phyloP scores from a whole-genome alignment of 2,329 filamentous ascomycete genomes.

The Claviceps africana region DNA sequence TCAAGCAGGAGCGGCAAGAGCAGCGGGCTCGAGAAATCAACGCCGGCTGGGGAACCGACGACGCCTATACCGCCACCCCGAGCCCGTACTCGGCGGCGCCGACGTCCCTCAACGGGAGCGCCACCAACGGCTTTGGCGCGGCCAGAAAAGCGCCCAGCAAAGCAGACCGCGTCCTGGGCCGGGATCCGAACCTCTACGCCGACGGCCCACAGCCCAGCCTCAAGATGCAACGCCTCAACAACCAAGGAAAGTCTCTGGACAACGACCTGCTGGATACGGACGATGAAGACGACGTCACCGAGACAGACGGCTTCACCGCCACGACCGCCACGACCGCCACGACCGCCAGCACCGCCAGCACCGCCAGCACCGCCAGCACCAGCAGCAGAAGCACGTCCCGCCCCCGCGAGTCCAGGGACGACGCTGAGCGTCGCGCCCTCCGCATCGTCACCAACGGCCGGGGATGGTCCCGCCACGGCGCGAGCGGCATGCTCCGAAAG shows the following conservation, averaged over 20 bases:
- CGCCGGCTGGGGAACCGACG: constrained; percentile 49
- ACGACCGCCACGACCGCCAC: neutral
- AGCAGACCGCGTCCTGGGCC: constrained; percentile 43
- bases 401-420: constrained; percentile 12
- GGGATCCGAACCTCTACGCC: constrained; percentile 40
- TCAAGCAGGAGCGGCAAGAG: constrained; percentile 42
- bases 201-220: constrained; percentile 29
- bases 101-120: neutral
- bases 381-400: constrained; percentile 7
- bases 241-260: constrained; percentile 29
- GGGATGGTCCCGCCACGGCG: constrained; percentile 26
- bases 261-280: constrained; percentile 28
- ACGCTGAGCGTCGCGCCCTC: constrained; percentile 32
- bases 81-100: neutral
- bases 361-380: neutral
- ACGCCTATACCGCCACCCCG: neutral
- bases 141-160: constrained; percentile 34
- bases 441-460: constrained; percentile 26
- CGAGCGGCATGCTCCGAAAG: constrained; percentile 29
- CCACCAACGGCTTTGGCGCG: constrained; percentile 7
- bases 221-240: constrained; percentile 33
- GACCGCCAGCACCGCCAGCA: constrained; percentile 6
- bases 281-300: constrained; percentile 14
- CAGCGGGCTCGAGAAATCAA: constrained; percentile 50
- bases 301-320: neutral